These are phyloP conservation scores for Termitomyces sp. DNA, from an alignment of 768 basidiomycete species.

Conservation along the genomic window DNA sequence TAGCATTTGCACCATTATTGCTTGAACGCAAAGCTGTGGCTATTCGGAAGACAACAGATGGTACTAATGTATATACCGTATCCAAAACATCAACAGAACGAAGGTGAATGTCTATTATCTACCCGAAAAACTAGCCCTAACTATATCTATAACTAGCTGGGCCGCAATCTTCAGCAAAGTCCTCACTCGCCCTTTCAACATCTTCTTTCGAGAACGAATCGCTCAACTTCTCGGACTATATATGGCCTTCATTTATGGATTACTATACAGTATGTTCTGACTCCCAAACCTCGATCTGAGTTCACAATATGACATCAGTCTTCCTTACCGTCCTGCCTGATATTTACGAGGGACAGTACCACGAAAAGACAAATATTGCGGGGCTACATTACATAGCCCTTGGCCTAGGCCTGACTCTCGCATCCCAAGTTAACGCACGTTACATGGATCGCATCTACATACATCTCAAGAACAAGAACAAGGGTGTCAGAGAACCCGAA, in stretches of 20 bases:
- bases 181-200: slow-evolving; percentile 59
- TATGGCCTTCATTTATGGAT: slow-evolving; percentile 66
- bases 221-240: slow-evolving; percentile 63
- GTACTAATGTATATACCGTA: slow-evolving; percentile 38
- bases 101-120: slow-evolving; percentile 31
- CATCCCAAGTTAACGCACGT: slow-evolving; percentile 51
- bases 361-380: slow-evolving; percentile 48
- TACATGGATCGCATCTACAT: slow-evolving; percentile 52
- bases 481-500: slow-evolving; percentile 42
- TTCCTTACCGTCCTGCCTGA: slow-evolving; percentile 60
- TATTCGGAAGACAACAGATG: slow-evolving; percentile 39
- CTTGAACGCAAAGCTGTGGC: slow-evolving; percentile 45
- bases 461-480: slow-evolving; percentile 43
- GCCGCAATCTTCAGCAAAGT: slow-evolving; percentile 43
- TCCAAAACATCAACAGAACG: slow-evolving; percentile 37
- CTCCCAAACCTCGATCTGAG: not conserved
- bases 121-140: not conserved
- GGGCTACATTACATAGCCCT: slow-evolving; percentile 71
- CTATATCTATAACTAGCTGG: slow-evolving; percentile 35
- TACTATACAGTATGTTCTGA: slow-evolving; percentile 43
- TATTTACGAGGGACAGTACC: slow-evolving; percentile 53
- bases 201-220: slow-evolving; percentile 60
- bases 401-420: slow-evolving; percentile 51
- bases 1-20: slow-evolving; percentile 39
- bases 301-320: slow-evolving; percentile 31